Conservation (phyloP, 495 filamentous ascomycete species). For the Bathelium albidoporum region DNA sequence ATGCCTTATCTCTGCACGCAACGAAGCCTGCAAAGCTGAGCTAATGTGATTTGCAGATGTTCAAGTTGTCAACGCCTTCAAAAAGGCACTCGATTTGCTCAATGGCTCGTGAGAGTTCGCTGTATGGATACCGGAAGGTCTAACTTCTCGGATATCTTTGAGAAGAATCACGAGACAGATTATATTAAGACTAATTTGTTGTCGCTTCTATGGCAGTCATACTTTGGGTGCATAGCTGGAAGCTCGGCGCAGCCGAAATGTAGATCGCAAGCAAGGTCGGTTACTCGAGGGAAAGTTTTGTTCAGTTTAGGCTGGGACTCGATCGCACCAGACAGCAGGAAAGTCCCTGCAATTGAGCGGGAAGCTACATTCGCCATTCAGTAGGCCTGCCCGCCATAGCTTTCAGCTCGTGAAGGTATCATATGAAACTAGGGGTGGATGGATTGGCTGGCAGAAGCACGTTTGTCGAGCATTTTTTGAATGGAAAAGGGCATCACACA, state of each 20-base stretch:
- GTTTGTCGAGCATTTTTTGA: neutral
- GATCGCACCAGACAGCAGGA: neutral
- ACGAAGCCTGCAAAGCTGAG: neutral
- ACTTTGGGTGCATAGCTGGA: too few species aligned
- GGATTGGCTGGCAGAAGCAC: neutral
- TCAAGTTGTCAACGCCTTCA: slow-evolving; percentile 15
- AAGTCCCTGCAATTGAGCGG: neutral
- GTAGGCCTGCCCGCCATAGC: neutral
- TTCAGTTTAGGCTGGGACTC: too few species aligned
- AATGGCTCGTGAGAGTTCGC: neutral
- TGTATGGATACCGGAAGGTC: neutral
- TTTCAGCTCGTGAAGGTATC: slow-evolving; percentile 7
- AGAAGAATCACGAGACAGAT: neutral
- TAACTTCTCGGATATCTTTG: neutral
- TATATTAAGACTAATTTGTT: neutral
- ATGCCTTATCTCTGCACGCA: neutral
- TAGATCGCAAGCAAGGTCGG: too few species aligned
- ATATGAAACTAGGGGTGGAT: neutral
- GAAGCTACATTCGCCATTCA: neutral
- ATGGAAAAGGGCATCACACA: neutral
- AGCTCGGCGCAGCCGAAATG: too few species aligned
- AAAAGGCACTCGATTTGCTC: slow-evolving; percentile 15
- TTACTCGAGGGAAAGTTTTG: too few species aligned
- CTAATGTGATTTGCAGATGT: slow-evolving; percentile 5
- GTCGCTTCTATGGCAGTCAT: too few species aligned